Conservation (phyloP, 768 basidiomycete genomes). For the Panaeolus papilionaceus region DNA sequence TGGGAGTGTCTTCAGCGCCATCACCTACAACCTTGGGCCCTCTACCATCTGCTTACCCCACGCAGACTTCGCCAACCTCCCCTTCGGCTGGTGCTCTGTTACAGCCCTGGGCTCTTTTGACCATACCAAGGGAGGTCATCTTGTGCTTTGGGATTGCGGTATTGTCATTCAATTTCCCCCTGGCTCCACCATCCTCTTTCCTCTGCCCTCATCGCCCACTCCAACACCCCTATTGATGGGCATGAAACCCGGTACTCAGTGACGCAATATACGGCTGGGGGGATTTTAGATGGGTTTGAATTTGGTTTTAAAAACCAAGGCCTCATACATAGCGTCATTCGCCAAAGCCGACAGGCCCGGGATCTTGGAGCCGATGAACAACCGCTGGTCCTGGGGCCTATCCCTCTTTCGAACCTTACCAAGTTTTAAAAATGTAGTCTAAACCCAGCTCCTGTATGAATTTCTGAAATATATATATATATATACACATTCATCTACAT, state of each 20-base stretch:
- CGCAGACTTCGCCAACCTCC: not conserved
- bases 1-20: too few relatives aligned
- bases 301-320: slow-evolving; percentile 5
- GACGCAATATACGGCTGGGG: slow-evolving; percentile 10
- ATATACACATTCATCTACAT: too few relatives aligned
- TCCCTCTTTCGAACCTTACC: too few relatives aligned
- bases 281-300: slow-evolving; percentile 14
- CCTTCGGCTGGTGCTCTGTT: not conserved
- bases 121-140: not conserved
- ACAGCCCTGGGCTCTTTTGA: not conserved
- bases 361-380: too few relatives aligned
- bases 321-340: not conserved
- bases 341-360: too few relatives aligned
- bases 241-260: not conserved
- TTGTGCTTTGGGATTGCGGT: slow-evolving; percentile 5
- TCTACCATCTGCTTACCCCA: not conserved
- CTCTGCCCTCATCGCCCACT: not conserved
- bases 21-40: slow-evolving; percentile 15
- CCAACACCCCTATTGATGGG: not conserved
- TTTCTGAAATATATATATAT: too few relatives aligned
- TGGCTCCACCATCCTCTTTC: not conserved
- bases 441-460: too few relatives aligned
- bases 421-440: too few relatives aligned
- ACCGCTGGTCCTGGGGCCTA: too few relatives aligned
- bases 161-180: slow-evolving; percentile 2